A percentile compares a stretch with the other conserved stretches of the same genome.
phyloP scores from a whole-genome alignment of 169 alveolate species.

The Hepatocystis sp. region DNA sequence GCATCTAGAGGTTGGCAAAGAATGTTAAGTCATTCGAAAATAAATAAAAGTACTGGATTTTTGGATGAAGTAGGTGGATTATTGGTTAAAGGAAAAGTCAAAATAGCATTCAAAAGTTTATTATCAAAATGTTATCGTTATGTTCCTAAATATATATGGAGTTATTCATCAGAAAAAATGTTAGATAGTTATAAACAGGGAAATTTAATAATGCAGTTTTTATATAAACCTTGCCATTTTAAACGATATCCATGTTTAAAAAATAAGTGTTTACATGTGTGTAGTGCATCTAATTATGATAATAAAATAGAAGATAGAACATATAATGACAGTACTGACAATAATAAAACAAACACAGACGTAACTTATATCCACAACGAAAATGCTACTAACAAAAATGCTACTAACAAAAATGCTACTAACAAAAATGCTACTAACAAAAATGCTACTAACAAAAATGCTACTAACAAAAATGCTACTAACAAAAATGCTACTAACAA shows the following conservation, averaged over 20 bases:
- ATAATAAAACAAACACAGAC: no score
- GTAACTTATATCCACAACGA: no score
- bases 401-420: no score
- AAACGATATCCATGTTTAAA: not conserved
- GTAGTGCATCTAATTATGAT: not conserved
- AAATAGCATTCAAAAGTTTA: constrained; percentile 90
- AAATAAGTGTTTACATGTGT: not conserved
- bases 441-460: no score
- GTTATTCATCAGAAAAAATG: constrained; percentile 63
- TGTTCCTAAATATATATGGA: constrained; percentile 91
- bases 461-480: no score
- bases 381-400: no score
- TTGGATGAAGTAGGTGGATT: constrained; percentile 93
- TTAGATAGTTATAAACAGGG: constrained; percentile 15
- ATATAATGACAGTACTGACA: no score
- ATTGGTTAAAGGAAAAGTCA: constrained; percentile 92
- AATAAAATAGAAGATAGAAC: not conserved
- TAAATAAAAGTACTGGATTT: constrained; percentile 90
- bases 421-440: no score
- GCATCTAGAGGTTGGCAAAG: constrained; percentile 94
- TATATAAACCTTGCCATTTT: constrained; percentile 31
- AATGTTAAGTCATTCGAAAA: constrained; percentile 91
- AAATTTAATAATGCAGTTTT: constrained; percentile 31
- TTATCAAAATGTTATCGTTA: constrained; percentile 91
- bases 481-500: no score